These are phyloP conservation scores for Sclerotinia borealis DNA, from an alignment of 2,329 filamentous ascomycete species.

Conservation along the genomic window DNA sequence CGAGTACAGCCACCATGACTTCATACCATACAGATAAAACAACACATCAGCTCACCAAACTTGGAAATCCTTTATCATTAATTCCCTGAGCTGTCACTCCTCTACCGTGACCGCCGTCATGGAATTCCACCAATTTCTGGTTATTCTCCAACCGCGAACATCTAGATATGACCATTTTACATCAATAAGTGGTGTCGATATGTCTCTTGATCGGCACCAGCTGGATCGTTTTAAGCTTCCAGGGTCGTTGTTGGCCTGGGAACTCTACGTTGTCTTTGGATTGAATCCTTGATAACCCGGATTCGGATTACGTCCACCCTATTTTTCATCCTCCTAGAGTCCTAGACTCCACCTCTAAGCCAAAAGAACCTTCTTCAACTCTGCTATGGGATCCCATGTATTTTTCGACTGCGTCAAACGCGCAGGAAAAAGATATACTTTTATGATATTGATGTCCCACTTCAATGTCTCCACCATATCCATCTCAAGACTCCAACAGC, in stretches of 20 bases:
- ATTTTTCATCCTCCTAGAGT: background rate
- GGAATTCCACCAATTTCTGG: background rate
- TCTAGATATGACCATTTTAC: background rate
- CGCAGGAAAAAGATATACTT: background rate
- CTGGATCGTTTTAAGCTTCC: background rate
- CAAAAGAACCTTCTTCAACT: background rate
- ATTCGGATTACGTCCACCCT: background rate
- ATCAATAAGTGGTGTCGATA: background rate
- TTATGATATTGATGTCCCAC: background rate
- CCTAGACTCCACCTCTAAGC: slow-evolving; percentile 1
- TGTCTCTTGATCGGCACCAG: background rate
- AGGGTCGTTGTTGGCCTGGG: background rate
- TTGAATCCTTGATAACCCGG: background rate
- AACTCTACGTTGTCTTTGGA: background rate
- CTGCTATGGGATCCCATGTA: background rate
- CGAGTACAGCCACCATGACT: background rate
- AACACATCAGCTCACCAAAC: background rate
- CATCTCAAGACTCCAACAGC: background rate
- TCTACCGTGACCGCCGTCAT: background rate
- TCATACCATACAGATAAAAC: background rate
- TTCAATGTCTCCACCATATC: background rate
- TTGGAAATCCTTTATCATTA: background rate
- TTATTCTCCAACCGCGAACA: background rate
- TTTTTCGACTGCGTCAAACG: slow-evolving; percentile 7
- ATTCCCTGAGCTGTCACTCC: background rate